A percentile compares a stretch with the other conserved stretches of the same genome.
Evolutionary conservation across 495 filamentous ascomycete species (phyloP).

Genomic region (Neohortaea acidophila): DNA sequence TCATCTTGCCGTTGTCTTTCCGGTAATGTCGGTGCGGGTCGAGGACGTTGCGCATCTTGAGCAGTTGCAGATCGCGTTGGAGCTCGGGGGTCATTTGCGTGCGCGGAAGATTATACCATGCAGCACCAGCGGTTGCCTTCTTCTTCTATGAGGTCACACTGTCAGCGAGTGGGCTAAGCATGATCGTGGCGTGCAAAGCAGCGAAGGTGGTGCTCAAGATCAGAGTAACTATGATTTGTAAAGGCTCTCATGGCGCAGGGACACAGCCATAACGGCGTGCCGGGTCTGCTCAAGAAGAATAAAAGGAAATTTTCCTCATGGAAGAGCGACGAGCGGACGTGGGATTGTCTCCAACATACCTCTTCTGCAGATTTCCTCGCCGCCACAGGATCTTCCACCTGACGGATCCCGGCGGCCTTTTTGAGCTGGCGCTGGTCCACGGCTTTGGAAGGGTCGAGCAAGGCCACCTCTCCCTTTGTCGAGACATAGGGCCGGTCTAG

Average conservation of each 20-base stretch:
- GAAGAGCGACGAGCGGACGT: conserved; percentile 17
- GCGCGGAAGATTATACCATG: conserved; percentile 74
- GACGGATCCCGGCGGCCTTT: conserved; percentile 30
- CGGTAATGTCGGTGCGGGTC: conserved; percentile 88
- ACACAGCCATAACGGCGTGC: conserved; percentile 61
- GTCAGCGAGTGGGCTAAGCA: conserved; percentile 20
- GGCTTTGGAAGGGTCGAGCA: conserved; percentile 34
- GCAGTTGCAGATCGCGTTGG: conserved; percentile 70
- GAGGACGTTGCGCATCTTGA: conserved; percentile 76
- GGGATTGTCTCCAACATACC: conserved; percentile 29
- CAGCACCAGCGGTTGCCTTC: conserved; percentile 43
- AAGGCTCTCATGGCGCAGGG: conserved; percentile 59
- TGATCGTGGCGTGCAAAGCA: background rate
- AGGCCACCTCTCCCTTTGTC: conserved; percentile 31
- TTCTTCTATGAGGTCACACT: conserved; percentile 27
- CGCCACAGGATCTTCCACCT: conserved; percentile 30
- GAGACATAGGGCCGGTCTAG: conserved; percentile 35
- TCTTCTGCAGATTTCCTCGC: conserved; percentile 21
- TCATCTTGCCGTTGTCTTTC: conserved; percentile 53
- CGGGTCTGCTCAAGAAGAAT: conserved; percentile 46
- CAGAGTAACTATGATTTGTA: conserved; percentile 99
- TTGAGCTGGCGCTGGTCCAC: conserved; percentile 30
- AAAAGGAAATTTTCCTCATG: conserved; percentile 60
- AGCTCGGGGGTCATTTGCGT: conserved; percentile 72
- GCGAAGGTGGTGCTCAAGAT: conserved; percentile 30